Base-by-base conservation (phyloP, 2,329 filamentous ascomycete genomes). In the Coleophoma crateriformis region DNA sequence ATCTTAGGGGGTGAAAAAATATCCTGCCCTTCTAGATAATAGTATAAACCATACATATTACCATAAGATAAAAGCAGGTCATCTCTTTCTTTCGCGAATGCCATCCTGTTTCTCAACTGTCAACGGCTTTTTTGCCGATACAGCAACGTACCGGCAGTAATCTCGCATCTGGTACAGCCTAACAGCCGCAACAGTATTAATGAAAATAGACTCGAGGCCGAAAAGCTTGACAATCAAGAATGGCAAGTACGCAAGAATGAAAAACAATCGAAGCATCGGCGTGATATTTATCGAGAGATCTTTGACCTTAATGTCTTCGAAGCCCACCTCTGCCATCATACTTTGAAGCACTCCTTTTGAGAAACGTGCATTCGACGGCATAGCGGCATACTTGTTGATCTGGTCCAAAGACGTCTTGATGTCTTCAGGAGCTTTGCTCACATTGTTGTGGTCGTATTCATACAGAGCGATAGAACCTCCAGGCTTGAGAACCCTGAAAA, bases 201-300 rank as follows among this genome's bases (percentile, higher is more conserved):
- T 67, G 45, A 78, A 77, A 37, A 63, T 67, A 6, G 62, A 54
- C 53, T 79, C 67, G 7, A 78, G 61, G 0, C 65, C 60, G 4
- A 78, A 54, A 1, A 77, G 55, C 17, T 57, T 59, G 46, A 78
- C 61, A 37, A 79, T 58, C 15, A 71, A 59, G 56, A 71, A 78
- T 3, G 75, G 75, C 10, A 78, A 57, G 22, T 70, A 67, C 2
- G 68, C 73, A 8, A 78, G 49, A 2, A 71, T 13, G 53, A 65
- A 77, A 57, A 78, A 78, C 2, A 78, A 56, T 15, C 72, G 61
- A 45, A 70, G 63, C 69, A 77, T 74, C 4, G 75, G 76, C 42
- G 62, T 59, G 44, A 78, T 71, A 53, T 79, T 70, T 5, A 67
- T 61, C 7, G 74, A 72, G 46, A 69, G 67, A 57, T 79, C 72